Evolutionary conservation across 2,329 filamentous ascomycete genomes (phyloP), one percentile per base, ranked within the genome.

Genomic region (Phoma herbarum): DNA sequence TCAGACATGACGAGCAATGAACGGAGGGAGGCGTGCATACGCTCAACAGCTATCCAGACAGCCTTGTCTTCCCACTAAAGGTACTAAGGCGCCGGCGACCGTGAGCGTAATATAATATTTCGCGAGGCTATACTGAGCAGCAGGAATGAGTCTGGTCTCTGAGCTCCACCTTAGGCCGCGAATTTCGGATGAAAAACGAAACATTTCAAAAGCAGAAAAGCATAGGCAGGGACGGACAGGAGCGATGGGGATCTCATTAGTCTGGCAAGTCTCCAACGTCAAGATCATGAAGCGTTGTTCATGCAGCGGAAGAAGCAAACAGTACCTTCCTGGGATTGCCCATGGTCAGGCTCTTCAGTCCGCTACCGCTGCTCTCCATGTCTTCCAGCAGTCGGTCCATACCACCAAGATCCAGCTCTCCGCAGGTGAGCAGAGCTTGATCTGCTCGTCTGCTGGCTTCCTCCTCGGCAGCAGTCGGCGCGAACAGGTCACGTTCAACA

Each of bases 51-150:
- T 62, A 69, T 69, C 66, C 68, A 68, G 65, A 67, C 58, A 53
- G 22, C 28, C 49, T 26, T 31, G 42, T 64, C 28, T 66, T 63
- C 61, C 61, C 63, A 57, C 57, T 50, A 52, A 57, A 55, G 58
- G 42, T 70, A 67, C 67, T 67, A 59, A 49, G 55, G 37, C 39
- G 64, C 65, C 68, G 72, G 73, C 72, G 70, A 73, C 69, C 64
- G 64, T 47, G 50, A 45, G 41, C 50, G 53, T 63, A 66, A 52
- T 67, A n/a, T 82, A 76, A 68, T 75, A 33, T 83, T 69, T 78
- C 81, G 81, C 81, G 77, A 78, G 79, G 77, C 78, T 75, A 82
- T 83, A 83, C 81, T 82, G 81, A 83, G 80, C 80, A 79, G 69
- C 76, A 81, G 81, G 81, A 81, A 82, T 80, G 77, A 72, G 69